Conservation (phyloP, 352 stramenopile species). For the Aphanomyces astaci region DNA sequence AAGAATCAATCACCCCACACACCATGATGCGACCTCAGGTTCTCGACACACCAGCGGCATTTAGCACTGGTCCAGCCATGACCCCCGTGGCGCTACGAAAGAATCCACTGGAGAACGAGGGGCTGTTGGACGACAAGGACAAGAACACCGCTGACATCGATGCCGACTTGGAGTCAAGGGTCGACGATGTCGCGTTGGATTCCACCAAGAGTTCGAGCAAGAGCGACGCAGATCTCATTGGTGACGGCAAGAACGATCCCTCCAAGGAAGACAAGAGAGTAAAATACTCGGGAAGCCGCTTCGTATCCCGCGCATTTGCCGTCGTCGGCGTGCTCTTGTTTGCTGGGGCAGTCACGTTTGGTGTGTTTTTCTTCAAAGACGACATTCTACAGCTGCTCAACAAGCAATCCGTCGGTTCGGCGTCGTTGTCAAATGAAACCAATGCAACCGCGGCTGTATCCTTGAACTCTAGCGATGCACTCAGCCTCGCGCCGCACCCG, state of each 20-base stretch:
- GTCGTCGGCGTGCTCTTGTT: background rate
- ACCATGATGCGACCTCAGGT: slow-evolving; percentile 15
- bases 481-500: background rate
- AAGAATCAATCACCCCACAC: background rate
- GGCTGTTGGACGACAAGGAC: slow-evolving; percentile 11
- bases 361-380: slow-evolving; percentile 3
- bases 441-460: background rate
- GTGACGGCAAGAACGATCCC: slow-evolving; percentile 8
- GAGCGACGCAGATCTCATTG: slow-evolving; percentile 21
- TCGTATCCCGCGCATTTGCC: background rate
- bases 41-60: slow-evolving; percentile 19
- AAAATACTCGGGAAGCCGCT: background rate
- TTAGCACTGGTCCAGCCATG: slow-evolving; percentile 16
- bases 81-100: background rate
- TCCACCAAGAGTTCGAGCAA: slow-evolving; percentile 21
- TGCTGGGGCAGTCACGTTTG: background rate
- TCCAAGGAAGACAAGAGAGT: slow-evolving; percentile 21
- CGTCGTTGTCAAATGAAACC: background rate
- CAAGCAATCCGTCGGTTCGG: background rate
- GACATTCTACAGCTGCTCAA: background rate
- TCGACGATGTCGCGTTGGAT: slow-evolving; percentile 16
- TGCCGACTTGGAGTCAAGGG: background rate
- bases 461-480: background rate
- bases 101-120: slow-evolving; percentile 1
- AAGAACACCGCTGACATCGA: slow-evolving; percentile 15